Conservation (phyloP, 176 grass and related monocot species). For the Puya raimondii region DNA sequence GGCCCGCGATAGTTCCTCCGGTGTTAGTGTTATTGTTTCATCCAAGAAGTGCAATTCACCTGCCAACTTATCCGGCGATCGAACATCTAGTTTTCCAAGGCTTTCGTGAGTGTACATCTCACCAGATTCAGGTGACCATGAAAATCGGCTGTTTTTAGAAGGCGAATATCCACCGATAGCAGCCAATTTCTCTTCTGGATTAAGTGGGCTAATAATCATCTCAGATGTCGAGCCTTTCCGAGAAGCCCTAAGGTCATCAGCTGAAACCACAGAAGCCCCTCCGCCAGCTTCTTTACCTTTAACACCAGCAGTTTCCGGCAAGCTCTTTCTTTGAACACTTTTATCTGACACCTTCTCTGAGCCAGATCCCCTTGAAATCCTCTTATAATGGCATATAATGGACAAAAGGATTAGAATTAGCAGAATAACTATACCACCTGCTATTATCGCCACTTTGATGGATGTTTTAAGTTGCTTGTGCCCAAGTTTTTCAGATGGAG, state of each 20-base stretch:
- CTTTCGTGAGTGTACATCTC: constrained; percentile 47
- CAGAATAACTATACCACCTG: constrained; percentile 44
- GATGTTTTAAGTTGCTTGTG: constrained; percentile 38
- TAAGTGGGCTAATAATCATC: constrained; percentile 43
- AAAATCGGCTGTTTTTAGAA: constrained; percentile 70
- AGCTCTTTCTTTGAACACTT: constrained; percentile 33
- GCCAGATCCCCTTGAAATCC: constrained; percentile 43
- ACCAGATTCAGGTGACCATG: constrained; percentile 82
- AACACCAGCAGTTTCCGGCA: constrained; percentile 26
- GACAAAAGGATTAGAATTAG: constrained; percentile 65
- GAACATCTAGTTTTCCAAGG: constrained; percentile 61
- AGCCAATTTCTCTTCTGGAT: constrained; percentile 72
- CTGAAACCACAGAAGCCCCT: constrained; percentile 54
- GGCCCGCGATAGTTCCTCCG: constrained; percentile 79
- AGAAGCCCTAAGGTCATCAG: constrained; percentile 61
- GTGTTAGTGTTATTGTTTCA: constrained; percentile 88
- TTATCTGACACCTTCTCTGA: constrained; percentile 83
- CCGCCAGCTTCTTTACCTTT: constrained; percentile 50
- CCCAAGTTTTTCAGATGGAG: constrained; percentile 30
- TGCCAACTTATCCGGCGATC: constrained; percentile 71
- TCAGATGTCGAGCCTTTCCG: constrained; percentile 74
- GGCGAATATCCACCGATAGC: constrained; percentile 57
- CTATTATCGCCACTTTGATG: constrained; percentile 53
- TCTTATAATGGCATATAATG: constrained; percentile 42
- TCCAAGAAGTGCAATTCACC: constrained; percentile 90